Conservation (phyloP, 2,329 filamentous ascomycete genomes). For the Didymella arachidicola region DNA sequence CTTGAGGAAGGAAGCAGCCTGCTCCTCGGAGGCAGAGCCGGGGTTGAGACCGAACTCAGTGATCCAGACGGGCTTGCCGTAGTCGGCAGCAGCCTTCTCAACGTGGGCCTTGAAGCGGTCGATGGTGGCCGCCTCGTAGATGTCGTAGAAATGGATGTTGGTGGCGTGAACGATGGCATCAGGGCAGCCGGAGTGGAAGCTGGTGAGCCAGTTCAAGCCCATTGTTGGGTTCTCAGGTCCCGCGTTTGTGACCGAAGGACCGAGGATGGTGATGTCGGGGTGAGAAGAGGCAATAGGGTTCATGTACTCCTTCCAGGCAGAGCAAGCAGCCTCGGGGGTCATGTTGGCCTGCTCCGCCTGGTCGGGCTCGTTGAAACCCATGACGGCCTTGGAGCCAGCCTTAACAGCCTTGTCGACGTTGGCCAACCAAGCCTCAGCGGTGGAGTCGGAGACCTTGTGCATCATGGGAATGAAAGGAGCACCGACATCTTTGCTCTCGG, state of each 20-base stretch:
- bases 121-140: constrained; percentile 38
- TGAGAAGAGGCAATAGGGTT: constrained; percentile 39
- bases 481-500: constrained; percentile 50
- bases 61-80: constrained; percentile 47
- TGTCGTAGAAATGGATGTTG: constrained; percentile 53
- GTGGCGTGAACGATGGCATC: constrained; percentile 47
- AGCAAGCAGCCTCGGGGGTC: constrained; percentile 41
- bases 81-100: constrained; percentile 40
- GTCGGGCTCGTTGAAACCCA: constrained; percentile 53
- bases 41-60: constrained; percentile 50
- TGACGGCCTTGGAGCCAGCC: constrained; percentile 45
- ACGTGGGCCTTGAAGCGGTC: constrained; percentile 52
- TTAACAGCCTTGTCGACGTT: constrained; percentile 53
- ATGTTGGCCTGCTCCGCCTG: constrained; percentile 45
- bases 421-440: constrained; percentile 38
- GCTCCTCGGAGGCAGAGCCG: constrained; percentile 37
- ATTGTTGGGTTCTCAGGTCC: constrained; percentile 9
- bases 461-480: constrained; percentile 69
- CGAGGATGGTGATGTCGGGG: constrained; percentile 44
- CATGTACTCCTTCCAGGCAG: constrained; percentile 44
- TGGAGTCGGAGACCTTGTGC: constrained; percentile 37
- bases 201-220: constrained; percentile 45
- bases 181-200: constrained; percentile 45
- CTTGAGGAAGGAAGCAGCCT: constrained; percentile 48
- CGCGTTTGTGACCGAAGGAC: constrained; percentile 45